A percentile compares a stretch with the other conserved stretches of the same genome.
Conservation (phyloP, 2,329 filamentous ascomycete species). For the Diaporthe caulivora region DNA sequence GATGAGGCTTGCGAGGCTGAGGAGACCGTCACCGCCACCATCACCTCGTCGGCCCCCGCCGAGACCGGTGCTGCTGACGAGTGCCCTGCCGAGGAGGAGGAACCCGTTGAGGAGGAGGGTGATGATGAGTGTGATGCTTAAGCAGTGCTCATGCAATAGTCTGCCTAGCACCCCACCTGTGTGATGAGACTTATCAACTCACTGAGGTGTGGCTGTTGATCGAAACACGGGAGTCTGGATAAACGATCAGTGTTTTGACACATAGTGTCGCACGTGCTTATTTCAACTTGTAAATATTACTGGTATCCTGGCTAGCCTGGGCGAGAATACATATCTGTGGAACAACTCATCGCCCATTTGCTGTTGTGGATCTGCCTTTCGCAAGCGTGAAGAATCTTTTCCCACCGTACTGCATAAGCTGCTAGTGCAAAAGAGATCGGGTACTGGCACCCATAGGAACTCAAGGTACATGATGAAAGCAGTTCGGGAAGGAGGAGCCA, state of each 20-base stretch:
- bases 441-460: no score
- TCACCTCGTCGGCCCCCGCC: not conserved
- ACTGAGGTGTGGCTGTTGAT: not conserved
- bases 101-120: constrained; percentile 8
- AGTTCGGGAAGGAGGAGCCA: no score
- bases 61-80: constrained; percentile 12
- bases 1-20: constrained; percentile 34
- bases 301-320: constrained; percentile 30
- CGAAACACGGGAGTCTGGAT: not conserved
- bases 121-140: constrained; percentile 35
- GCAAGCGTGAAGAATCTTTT: not conserved
- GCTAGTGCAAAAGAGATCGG: no score
- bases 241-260: not conserved
- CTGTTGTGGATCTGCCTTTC: not conserved
- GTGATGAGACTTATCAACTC: constrained; percentile 4
- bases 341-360: not conserved
- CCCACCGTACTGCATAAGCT: no score
- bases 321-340: constrained; percentile 25
- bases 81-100: constrained; percentile 26
- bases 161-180: not conserved
- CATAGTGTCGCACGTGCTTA: constrained; percentile 16
- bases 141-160: not conserved
- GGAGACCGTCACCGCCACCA: constrained; percentile 35
- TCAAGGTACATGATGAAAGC: no score
- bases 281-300: constrained; percentile 37